Conservation (phyloP, 495 filamentous ascomycete species). For the Lasiosphaeris hirsuta region DNA sequence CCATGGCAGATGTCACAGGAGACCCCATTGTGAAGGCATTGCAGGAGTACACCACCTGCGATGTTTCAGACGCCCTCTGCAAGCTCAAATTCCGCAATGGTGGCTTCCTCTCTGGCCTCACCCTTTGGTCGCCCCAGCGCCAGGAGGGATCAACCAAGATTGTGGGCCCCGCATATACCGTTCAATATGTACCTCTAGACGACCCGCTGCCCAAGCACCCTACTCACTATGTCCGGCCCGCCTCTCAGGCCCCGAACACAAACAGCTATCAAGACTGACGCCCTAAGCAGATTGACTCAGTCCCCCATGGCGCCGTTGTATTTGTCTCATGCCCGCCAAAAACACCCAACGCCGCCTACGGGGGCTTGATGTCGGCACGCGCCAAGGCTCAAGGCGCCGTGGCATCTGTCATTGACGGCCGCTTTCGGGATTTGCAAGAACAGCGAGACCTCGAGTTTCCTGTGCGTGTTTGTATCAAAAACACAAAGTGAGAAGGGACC, state of each 20-base stretch:
- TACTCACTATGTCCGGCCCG: constrained; percentile 48
- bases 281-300: constrained; percentile 47
- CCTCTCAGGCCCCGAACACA: not conserved
- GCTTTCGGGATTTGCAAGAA: constrained; percentile 57
- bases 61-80: constrained; percentile 46
- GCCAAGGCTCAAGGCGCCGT: constrained; percentile 46
- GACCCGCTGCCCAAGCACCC: constrained; percentile 44
- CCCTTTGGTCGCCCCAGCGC: constrained; percentile 54
- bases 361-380: constrained; percentile 56
- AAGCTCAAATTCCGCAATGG: constrained; percentile 52
- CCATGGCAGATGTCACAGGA: constrained; percentile 14
- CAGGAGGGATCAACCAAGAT: constrained; percentile 52
- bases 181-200: constrained; percentile 48
- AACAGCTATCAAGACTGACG: not conserved
- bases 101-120: constrained; percentile 56
- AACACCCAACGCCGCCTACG: constrained; percentile 55
- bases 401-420: constrained; percentile 54
- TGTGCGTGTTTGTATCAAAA: constrained; percentile 18
- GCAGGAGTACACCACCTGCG: constrained; percentile 43
- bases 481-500: no score
- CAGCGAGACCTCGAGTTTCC: constrained; percentile 52
- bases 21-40: constrained; percentile 37
- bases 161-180: constrained; percentile 56
- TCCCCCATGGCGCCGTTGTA: constrained; percentile 49
- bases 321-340: constrained; percentile 55